Evolutionary conservation across 1,284 basidiomycete genomes (phyloP), one percentile per base, ranked within the genome.

Genomic region (Heterobasidion parviporum): DNA sequence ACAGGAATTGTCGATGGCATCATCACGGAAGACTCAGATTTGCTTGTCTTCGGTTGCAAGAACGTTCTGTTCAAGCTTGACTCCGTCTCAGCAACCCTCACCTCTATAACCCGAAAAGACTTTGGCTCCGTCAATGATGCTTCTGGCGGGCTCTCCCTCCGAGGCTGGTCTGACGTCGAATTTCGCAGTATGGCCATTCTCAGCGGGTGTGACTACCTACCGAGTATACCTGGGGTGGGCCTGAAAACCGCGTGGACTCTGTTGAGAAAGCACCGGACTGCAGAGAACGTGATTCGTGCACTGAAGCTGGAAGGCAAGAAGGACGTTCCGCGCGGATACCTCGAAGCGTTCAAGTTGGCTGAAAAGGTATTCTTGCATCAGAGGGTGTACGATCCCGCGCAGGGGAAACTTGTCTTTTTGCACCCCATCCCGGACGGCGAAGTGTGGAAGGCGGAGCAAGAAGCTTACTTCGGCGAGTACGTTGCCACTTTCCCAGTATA

Each of bases 11-110:
- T 97, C 53, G 88, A 97, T 68, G 97, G 87, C 3, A 89, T 99
- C 67, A 82, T 99, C 63, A 98, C 97, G 1, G 97, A 99, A 71
- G 97, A 99, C 73, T 98, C 96, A 6, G 97, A 99, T 72, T 77
- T 99, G 53, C 86, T 99, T 60, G 95, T 99, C 44, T 99, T 98
- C 67, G 97, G 96, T 12, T 97, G 94, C 73, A 80, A 81, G 62
- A 89, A 80, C 54, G 89, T 94, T 10, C 76, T 92, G 16, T 92
- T 93, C 78, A 96, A 96, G 70, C 78, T 97, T 33, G 93, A 97
- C 68, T 65, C 75, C 1, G 77, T 81, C 53, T 80, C 87, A 49
- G 86, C 83, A 35, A 83, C 87, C 35, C 89, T 95, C 62, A 80
- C 88, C 14, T 85, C 82, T 59, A 90, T 99, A 65, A 81, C 83